Evolutionary conservation across 352 stramenopile genomes (phyloP).

Genomic region (Achlya hypogyna): DNA sequence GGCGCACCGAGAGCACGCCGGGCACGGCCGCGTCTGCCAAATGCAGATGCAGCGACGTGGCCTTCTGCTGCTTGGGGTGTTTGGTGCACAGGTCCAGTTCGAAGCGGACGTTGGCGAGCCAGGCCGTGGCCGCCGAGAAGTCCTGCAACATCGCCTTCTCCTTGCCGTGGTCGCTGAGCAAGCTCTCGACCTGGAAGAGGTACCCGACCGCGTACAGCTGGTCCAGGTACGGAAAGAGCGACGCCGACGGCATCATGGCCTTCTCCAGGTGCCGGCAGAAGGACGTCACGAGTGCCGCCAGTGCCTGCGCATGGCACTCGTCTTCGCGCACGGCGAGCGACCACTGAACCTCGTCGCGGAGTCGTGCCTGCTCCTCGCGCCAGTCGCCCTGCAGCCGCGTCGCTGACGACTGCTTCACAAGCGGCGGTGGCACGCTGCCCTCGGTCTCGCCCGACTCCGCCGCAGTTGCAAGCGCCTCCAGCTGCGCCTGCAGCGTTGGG

Average conservation of each 20-base stretch:
- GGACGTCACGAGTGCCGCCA: constrained; percentile 58
- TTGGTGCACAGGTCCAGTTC: constrained; percentile 50
- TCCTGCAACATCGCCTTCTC: constrained; percentile 94
- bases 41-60: constrained; percentile 65
- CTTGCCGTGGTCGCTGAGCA: constrained; percentile 91
- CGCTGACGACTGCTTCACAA: background rate
- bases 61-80: constrained; percentile 27
- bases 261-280: constrained; percentile 63
- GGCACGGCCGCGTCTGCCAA: constrained; percentile 62
- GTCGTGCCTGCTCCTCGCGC: constrained; percentile 37
- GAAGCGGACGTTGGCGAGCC: constrained; percentile 58
- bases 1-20: constrained; percentile 57
- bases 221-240: constrained; percentile 22
- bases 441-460: background rate
- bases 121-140: constrained; percentile 68
- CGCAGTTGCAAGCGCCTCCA: background rate
- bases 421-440: background rate
- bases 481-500: background rate
- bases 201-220: constrained; percentile 60
- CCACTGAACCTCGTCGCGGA: constrained; percentile 59
- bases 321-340: constrained; percentile 61
- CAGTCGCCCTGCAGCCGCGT: constrained; percentile 34
- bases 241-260: background rate
- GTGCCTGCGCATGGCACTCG: constrained; percentile 67
- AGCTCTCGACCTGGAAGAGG: constrained; percentile 84